Evolutionary conservation across 768 basidiomycete genomes (phyloP).

Genomic region (Trametopsis cervina): DNA sequence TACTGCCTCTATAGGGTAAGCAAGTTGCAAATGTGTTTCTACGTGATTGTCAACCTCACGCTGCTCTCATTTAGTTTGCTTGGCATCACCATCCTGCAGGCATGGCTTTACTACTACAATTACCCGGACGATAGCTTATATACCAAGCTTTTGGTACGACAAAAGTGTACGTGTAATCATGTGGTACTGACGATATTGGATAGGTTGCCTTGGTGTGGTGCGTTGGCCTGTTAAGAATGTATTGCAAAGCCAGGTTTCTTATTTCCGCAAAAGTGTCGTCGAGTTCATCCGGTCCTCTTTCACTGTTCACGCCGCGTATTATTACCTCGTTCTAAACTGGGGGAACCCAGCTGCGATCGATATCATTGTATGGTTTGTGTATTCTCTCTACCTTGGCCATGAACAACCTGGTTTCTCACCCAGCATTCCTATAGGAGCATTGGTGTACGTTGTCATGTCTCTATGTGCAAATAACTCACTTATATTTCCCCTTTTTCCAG

Average conservation of each 20-base stretch:
- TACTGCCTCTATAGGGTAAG: neutral
- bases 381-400: neutral
- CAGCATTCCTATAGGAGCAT: neutral
- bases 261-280: neutral
- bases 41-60: neutral
- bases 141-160: neutral
- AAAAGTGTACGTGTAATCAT: no score
- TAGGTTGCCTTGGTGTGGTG: neutral
- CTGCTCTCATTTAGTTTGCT: neutral
- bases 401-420: neutral
- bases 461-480: neutral
- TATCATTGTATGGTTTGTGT: neutral
- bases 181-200: no score
- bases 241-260: neutral
- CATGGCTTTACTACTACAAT: neutral
- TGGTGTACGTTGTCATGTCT: neutral
- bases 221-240: neutral
- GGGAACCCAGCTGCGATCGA: neutral
- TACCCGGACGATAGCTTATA: neutral
- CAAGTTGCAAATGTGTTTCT: neutral
- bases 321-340: neutral
- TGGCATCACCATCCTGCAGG: neutral
- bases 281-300: neutral
- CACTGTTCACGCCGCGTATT: neutral
- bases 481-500: neutral